phyloP scores from a whole-genome alignment of 352 stramenopile genomes.

The Phytophthora syringae region DNA sequence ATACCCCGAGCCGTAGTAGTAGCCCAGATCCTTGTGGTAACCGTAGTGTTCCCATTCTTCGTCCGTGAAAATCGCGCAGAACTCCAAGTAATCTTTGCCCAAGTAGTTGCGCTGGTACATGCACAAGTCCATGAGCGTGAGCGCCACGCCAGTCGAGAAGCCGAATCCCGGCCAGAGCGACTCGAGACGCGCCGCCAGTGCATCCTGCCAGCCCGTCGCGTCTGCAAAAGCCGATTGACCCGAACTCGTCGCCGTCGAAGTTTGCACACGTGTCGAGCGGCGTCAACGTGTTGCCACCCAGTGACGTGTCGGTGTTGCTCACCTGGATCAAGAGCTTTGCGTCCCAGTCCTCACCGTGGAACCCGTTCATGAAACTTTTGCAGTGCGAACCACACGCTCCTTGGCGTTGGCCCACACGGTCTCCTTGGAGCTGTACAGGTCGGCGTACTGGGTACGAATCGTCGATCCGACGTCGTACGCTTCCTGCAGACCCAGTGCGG shows the following conservation, averaged over 20 bases:
- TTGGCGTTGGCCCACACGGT: conserved; percentile 60
- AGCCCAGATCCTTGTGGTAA: conserved; percentile 62
- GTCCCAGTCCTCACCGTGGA: conserved; percentile 41
- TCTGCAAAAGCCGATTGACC: conserved; percentile 39
- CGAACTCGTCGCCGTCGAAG: conserved; percentile 35
- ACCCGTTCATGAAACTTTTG: conserved; percentile 58
- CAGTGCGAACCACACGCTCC: conserved; percentile 60
- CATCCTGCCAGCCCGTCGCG: conserved; percentile 36
- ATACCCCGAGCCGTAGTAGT: conserved; percentile 62
- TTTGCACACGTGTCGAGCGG: conserved; percentile 59
- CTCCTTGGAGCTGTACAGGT: conserved; percentile 46
- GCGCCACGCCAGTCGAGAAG: conserved; percentile 40
- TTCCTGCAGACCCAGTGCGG: conserved; percentile 48
- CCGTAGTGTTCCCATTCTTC: conserved; percentile 60
- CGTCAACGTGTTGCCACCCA: conserved; percentile 58
- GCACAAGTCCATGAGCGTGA: conserved; percentile 63
- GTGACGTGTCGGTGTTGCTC: conserved; percentile 43
- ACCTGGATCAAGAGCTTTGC: conserved; percentile 41
- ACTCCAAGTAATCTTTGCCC: conserved; percentile 44
- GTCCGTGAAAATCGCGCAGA: conserved; percentile 61
- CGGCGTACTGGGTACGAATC: conserved; percentile 47
- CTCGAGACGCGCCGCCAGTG: conserved; percentile 38
- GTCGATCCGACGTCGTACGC: conserved; percentile 47
- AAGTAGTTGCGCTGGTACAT: conserved; percentile 63
- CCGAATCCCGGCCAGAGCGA: conserved; percentile 47